Base-by-base conservation (phyloP, 805 yeast species). In the Sporopachydermia lactativora region DNA sequence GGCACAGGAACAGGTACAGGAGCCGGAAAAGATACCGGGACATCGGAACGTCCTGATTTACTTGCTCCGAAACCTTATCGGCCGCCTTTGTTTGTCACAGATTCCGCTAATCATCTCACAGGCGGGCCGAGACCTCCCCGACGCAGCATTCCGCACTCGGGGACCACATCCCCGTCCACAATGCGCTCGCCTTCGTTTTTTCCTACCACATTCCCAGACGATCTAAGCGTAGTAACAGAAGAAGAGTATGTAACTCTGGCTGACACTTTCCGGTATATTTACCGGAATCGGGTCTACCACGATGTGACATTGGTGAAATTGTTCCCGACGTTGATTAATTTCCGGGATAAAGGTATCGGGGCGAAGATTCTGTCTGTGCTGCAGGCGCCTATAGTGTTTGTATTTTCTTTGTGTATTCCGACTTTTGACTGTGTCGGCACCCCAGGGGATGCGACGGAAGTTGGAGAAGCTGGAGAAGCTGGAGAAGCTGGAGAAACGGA, bases 361-460 rank as follows among this genome's bases (percentile, higher is more conserved):
- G 49, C 49, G 18, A 47, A 48, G 15, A 13, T 56, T n/a, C 37
- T 52, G 15, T 48, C 55, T 17, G 28, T 58, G 1, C 5, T 57
- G 3, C 48, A 59, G 17, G 53, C 53, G 8, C 62, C 62, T 2
- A 47, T 52, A 6, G 52, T 61, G 3, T 31, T 61, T 5, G 39
- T 55, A 4, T 48, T 60, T 34, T 52, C 59, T 2, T 35, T 49
- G 3, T 52, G 58, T 4, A 45, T 59, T 13, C 65, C 65, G 31
- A 24, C 31, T 8, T 24, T 24, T 24, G n/a, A n/a, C n/a, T n/a
- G n/a, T n/a, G n/a, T n/a, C n/a, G n/a, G n/a, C n/a, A n/a, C n/a
- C n/a, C n/a, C n/a, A n/a, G n/a, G n/a, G n/a, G n/a, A n/a, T n/a
- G n/a, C n/a, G n/a, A n/a, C n/a, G n/a, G n/a, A n/a, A n/a, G n/a